Evolutionary conservation across 495 filamentous ascomycete genomes (phyloP).

Genomic region (Neurospora sp.): DNA sequence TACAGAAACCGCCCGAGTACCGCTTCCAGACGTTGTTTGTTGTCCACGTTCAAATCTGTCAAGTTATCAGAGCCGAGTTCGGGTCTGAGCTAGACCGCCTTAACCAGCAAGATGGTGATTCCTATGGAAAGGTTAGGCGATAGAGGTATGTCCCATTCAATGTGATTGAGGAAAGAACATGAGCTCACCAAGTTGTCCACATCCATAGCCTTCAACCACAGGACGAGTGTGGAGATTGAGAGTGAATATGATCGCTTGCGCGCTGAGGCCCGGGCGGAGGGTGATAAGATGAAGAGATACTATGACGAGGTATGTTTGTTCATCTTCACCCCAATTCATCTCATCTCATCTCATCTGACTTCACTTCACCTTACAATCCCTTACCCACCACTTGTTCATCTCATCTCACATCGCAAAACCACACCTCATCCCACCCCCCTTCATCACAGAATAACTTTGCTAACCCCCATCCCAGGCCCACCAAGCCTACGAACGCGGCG

Average conservation of each 20-base stretch:
- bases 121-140: not conserved
- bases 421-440: not conserved
- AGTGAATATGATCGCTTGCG: constrained; percentile 89
- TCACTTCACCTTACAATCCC: too few relatives aligned
- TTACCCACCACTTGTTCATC: not conserved
- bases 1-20: not conserved
- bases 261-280: constrained; percentile 69
- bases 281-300: constrained; percentile 60
- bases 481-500: constrained; percentile 68
- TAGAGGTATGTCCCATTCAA: not conserved
- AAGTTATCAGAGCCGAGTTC: not conserved
- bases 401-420: not conserved
- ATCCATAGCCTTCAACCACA: constrained; percentile 70
- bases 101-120: not conserved
- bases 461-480: constrained; percentile 42
- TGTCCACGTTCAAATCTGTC: not conserved
- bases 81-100: not conserved
- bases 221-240: constrained; percentile 54
- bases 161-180: not conserved
- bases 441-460: too few relatives aligned
- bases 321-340: not conserved
- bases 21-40: not conserved
- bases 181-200: not conserved
- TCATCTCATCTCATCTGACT: not conserved
- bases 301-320: constrained; percentile 50